These are phyloP conservation scores for Ulmus americana DNA, from an alignment of 331 rosid species.

Conservation along the genomic window DNA sequence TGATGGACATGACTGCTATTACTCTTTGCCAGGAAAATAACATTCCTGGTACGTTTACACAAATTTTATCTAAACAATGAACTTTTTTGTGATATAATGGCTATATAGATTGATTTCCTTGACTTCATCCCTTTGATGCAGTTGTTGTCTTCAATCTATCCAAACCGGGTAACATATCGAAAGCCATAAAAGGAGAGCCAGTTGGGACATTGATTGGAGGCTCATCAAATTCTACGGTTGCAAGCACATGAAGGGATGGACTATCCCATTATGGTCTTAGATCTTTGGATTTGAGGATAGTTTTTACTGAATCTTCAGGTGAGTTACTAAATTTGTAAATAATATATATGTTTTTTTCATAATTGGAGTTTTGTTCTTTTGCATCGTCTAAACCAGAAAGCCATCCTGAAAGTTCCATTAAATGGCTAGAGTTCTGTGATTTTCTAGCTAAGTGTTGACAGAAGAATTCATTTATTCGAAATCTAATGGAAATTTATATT, in stretches of 20 bases:
- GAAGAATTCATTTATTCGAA: too few relatives aligned
- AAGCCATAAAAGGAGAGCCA: slow-evolving; percentile 75
- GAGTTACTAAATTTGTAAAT: slow-evolving; percentile 13
- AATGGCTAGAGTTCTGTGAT: too few relatives aligned
- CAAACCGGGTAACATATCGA: slow-evolving; percentile 74
- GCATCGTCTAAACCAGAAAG: neutral
- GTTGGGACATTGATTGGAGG: slow-evolving; percentile 93
- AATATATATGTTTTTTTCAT: neutral
- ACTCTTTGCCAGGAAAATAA: slow-evolving; percentile 90
- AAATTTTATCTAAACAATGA: slow-evolving; percentile 1
- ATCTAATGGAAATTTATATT: too few relatives aligned
- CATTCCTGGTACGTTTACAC: slow-evolving; percentile 65
- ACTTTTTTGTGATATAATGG: neutral
- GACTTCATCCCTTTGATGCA: slow-evolving; percentile 31
- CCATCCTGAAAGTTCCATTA: too few relatives aligned
- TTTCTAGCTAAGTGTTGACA: too few relatives aligned
- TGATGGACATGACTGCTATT: slow-evolving; percentile 98
- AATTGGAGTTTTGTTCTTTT: neutral
- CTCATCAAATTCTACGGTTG: slow-evolving; percentile 37
- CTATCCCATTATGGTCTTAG: neutral
- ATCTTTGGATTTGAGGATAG: neutral
- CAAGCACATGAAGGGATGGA: slow-evolving; percentile 28
- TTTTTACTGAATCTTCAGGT: slow-evolving; percentile 2
- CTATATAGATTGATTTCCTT: neutral
- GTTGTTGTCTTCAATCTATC: slow-evolving; percentile 88